phyloP scores from a whole-genome alignment of 257 asterid species.

The Nicotiana noctiflora region DNA sequence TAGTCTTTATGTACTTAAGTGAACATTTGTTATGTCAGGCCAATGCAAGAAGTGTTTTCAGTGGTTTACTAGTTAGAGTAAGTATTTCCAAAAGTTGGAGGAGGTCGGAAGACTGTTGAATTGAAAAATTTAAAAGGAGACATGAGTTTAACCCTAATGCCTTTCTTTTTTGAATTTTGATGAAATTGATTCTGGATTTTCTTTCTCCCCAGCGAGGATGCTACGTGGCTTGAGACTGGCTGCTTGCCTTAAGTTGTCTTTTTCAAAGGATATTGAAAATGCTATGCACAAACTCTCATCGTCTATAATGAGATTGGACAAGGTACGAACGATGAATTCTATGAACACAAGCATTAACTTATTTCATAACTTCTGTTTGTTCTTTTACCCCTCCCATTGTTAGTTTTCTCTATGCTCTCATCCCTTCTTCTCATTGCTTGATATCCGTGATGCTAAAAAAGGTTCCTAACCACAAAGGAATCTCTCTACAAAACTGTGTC shows the following conservation, averaged over 20 bases:
- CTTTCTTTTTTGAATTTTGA: neutral
- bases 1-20: neutral
- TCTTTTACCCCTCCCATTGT: neutral
- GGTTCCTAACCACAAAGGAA: neutral
- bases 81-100: neutral
- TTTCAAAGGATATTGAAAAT: slow-evolving; percentile 63
- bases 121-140: neutral
- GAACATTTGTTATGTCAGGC: neutral
- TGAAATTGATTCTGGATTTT: neutral
- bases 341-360: neutral
- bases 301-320: slow-evolving; percentile 40
- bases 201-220: slow-evolving; percentile 64
- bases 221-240: slow-evolving; percentile 93
- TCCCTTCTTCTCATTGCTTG: slow-evolving; percentile 2
- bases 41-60: neutral
- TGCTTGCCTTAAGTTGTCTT: slow-evolving; percentile 77
- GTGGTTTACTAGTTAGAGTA: neutral
- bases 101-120: neutral
- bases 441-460: neutral
- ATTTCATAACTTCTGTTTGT: neutral
- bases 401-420: neutral
- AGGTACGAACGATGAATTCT: slow-evolving; percentile 29
- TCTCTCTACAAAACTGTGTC: neutral
- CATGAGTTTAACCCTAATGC: neutral
- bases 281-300: slow-evolving; percentile 57